These are phyloP conservation scores for Austroboletus sp. DNA, from an alignment of 1,284 basidiomycete genomes.

Conservation along the genomic window DNA sequence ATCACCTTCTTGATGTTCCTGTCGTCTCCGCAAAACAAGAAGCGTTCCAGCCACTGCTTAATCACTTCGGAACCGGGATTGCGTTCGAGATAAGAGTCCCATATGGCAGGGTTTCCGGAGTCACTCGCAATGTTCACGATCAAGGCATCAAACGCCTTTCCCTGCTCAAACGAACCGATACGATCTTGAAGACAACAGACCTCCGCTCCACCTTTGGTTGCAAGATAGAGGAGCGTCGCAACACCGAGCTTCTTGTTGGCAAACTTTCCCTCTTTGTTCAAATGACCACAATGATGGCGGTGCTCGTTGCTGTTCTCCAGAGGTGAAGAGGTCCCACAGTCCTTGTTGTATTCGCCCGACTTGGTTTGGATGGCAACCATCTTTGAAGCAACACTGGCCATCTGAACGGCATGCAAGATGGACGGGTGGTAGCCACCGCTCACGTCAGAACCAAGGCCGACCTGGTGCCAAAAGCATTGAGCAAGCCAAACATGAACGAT, in stretches of 20 bases:
- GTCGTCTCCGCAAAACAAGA: conserved; percentile 83
- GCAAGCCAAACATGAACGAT: background rate
- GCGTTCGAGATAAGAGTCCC: conserved; percentile 38
- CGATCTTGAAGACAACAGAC: conserved; percentile 68
- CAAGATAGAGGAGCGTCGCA: conserved; percentile 79
- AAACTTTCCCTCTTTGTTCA: conserved; percentile 36
- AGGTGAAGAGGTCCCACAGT: background rate
- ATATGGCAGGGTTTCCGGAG: conserved; percentile 56
- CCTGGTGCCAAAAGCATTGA: conserved; percentile 38
- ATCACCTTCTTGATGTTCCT: conserved; percentile 82
- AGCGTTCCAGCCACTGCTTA: conserved; percentile 57
- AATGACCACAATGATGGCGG: background rate
- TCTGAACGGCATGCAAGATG: conserved; percentile 75
- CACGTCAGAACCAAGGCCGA: conserved; percentile 86
- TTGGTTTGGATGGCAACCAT: conserved; percentile 46
- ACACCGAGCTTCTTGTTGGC: conserved; percentile 62
- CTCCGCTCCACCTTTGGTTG: conserved; percentile 86
- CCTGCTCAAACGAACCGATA: conserved; percentile 74
- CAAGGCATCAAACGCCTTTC: conserved; percentile 89
- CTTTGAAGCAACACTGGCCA: conserved; percentile 81
- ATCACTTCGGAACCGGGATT: conserved; percentile 18
- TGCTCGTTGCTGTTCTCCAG: conserved; percentile 4
- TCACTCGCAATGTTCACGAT: conserved; percentile 51
- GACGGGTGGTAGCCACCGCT: conserved; percentile 85
- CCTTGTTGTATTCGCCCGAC: conserved; percentile 6